A percentile compares a stretch with the other conserved stretches of the same genome.
Conservation (phyloP, 1,139 yeast species). For the Geotrichum carabidarum region DNA sequence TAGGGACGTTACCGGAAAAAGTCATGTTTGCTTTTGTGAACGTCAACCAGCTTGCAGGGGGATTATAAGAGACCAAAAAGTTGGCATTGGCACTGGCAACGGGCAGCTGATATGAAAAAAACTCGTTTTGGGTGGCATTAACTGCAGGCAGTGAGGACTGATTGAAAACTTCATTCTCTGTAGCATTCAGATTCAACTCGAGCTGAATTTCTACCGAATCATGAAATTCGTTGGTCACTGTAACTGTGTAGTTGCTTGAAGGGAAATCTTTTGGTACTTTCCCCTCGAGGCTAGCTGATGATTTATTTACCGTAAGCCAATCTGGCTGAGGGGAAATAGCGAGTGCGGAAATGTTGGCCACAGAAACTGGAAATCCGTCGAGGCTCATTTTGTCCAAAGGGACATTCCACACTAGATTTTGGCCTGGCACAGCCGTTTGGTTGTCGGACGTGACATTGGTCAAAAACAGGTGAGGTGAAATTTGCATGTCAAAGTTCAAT, state of each 20-base stretch:
- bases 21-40: constrained; percentile 12
- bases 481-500: constrained; percentile 62
- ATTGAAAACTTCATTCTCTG: constrained; percentile 12
- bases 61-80: constrained; percentile 8
- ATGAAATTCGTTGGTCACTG: constrained; percentile 57
- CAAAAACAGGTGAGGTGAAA: constrained; percentile 83
- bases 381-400: constrained; percentile 58
- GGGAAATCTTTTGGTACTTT: constrained; percentile 50
- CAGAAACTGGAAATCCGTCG: constrained; percentile 50
- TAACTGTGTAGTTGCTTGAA: constrained; percentile 43
- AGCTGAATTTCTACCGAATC: constrained; percentile 60
- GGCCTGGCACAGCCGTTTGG: constrained; percentile 63
- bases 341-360: constrained; percentile 47
- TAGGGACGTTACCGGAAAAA: constrained; percentile 17
- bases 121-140: constrained; percentile 62
- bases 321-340: constrained; percentile 39
- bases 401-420: constrained; percentile 49
- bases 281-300: constrained; percentile 39
- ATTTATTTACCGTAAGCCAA: constrained; percentile 52
- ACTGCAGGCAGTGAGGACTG: constrained; percentile 34
- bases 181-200: constrained; percentile 29
- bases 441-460: constrained; percentile 46
- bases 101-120: constrained; percentile 56
- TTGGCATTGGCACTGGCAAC: constrained; percentile 10
- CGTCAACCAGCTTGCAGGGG: constrained; percentile 16